Percentiles rank a stretch among this genome's conserved stretches.
Evolutionary conservation across 495 filamentous ascomycete species (phyloP).

Genomic region (Neurospora discreta): DNA sequence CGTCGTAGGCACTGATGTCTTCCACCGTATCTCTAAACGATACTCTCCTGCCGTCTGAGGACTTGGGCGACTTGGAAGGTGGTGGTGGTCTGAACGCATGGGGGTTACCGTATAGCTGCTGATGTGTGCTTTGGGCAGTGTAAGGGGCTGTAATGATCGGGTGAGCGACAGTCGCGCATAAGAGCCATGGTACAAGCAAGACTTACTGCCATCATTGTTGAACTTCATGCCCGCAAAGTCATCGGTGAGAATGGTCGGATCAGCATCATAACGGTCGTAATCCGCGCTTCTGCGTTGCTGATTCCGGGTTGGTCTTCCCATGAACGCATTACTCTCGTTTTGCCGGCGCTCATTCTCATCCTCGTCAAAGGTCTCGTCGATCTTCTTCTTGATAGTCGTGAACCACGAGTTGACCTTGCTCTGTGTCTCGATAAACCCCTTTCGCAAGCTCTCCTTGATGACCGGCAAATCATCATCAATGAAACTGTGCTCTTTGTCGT

Average conservation of each 20-base stretch:
- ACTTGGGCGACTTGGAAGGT: conserved; percentile 44
- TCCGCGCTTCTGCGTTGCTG: conserved; percentile 62
- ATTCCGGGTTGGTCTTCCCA: conserved; percentile 26
- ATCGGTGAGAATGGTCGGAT: conserved; percentile 78
- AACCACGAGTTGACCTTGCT: conserved; percentile 89
- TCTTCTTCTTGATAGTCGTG: conserved; percentile 73
- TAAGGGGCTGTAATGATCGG: not conserved
- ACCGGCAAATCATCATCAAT: conserved; percentile 93
- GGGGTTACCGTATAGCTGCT: conserved; percentile 62
- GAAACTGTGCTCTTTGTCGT: conserved; percentile 61
- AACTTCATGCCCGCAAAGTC: conserved; percentile 87
- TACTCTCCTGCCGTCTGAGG: conserved; percentile 56
- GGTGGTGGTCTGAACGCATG: conserved; percentile 69
- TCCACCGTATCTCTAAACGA: conserved; percentile 68
- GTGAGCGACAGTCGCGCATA: conserved; percentile 5
- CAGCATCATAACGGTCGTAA: conserved; percentile 88
- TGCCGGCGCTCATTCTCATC: conserved; percentile 35
- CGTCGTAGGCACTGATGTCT: conserved; percentile 67
- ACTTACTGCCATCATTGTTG: conserved; percentile 61
- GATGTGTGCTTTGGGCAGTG: conserved; percentile 16
- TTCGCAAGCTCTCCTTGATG: conserved; percentile 85
- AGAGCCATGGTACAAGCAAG: not conserved
- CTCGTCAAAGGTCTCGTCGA: conserved; percentile 71
- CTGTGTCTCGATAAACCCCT: conserved; percentile 93
- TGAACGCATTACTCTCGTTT: conserved; percentile 22